phyloP scores from a whole-genome alignment of 768 basidiomycete genomes.

The Pleurotus tuber-regium region DNA sequence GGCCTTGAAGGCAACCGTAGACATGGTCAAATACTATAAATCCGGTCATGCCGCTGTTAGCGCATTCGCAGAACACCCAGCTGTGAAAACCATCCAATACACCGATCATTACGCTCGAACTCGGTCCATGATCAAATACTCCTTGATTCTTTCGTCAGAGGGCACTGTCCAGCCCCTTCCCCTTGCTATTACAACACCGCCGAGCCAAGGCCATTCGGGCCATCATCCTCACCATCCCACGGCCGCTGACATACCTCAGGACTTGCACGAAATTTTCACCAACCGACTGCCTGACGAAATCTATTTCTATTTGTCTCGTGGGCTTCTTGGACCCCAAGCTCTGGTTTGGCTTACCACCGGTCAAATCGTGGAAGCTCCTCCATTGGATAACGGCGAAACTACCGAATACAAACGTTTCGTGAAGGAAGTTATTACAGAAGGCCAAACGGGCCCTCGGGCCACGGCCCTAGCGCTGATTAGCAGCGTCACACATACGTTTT shows the following conservation, averaged over 20 bases:
- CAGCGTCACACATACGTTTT: slow-evolving; percentile 75
- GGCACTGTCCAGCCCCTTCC: slow-evolving; percentile 79
- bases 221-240: slow-evolving; percentile 70
- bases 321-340: slow-evolving; percentile 83
- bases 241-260: slow-evolving; percentile 83
- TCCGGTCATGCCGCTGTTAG: slow-evolving; percentile 79
- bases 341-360: slow-evolving; percentile 94
- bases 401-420: slow-evolving; percentile 93
- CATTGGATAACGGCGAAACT: slow-evolving; percentile 93
- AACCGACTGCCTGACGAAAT: slow-evolving; percentile 93
- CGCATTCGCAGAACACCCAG: slow-evolving; percentile 76
- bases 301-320: slow-evolving; percentile 94
- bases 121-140: slow-evolving; percentile 89
- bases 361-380: slow-evolving; percentile 80
- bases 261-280: slow-evolving; percentile 94
- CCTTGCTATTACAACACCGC: slow-evolving; percentile 55
- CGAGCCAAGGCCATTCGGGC: slow-evolving; percentile 47
- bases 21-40: slow-evolving; percentile 93
- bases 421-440: slow-evolving; percentile 95
- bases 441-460: slow-evolving; percentile 89
- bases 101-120: slow-evolving; percentile 85
- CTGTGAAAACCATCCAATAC: slow-evolving; percentile 79
- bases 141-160: slow-evolving; percentile 86
- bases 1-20: slow-evolving; percentile 80
- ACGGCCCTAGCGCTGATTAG: slow-evolving; percentile 87